Evolutionary conservation across 169 alveolate genomes (phyloP), one percentile per base, ranked within the genome.

Genomic region (Eimeria mitis): DNA sequence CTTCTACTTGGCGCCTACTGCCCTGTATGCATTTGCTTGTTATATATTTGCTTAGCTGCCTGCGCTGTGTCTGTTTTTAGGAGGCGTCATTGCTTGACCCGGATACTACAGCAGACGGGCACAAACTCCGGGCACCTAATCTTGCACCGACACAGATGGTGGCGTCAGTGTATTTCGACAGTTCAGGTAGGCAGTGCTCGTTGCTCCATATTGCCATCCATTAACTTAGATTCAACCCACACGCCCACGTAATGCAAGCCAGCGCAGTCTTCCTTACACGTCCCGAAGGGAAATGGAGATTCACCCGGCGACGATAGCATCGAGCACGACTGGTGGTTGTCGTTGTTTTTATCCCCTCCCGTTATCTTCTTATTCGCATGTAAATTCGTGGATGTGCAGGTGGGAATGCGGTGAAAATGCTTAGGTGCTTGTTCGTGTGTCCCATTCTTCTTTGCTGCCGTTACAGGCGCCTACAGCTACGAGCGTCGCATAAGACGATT

Each of bases 141-240:
- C 76, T 76, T 68, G 89, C 89, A 76, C 89, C 95, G 4, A 56
- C 95, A 14, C 98, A 97, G 73, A 97, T 96, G 92, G 97, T 97
- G 59, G 97, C 98, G 0, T 97, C 98, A 0, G 98, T 97, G 52
- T 97, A 97, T 61, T 94, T 97, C 54, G 98, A 97, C 81, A 97
- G 97, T 78, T 54, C 90, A 40, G 78, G 95, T 91, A 42, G 37
- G 91, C 59, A 63, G 52, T 34, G 78, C 34, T 84, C 40, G 54
- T 25, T 54, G 76, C 40, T 37, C 31, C n/a, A 7, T n/a, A 40
- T 28, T 31, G 37, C 56, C 91, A 6, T 84, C 75, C 78, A 23
- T 37, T 34, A 2, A 19, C 5, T 34, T 59, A 8, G n/a, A 31
- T 8, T n/a, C 1, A 23, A n/a, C 6, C 49, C 42, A n/a, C 63